Evolutionary conservation across 345 rosid species (phyloP).

Genomic region (Arabis hirsuta): DNA sequence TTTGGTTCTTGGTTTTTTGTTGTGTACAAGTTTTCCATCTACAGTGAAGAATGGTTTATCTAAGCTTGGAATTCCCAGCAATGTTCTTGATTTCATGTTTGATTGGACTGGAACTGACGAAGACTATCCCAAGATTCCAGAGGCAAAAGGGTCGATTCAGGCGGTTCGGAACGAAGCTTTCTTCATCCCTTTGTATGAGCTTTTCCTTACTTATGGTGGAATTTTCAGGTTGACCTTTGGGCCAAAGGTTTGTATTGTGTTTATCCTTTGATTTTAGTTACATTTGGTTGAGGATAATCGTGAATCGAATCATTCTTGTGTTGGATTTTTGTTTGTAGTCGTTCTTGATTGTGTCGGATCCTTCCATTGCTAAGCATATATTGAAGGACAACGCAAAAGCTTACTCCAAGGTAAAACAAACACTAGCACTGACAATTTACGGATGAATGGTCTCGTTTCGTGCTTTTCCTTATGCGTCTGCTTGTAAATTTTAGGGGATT

Average conservation of each 20-base stretch:
- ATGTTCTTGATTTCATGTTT: conserved; percentile 61
- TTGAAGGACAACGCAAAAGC: conserved; percentile 79
- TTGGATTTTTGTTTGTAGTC: conserved; percentile 59
- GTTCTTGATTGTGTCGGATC: conserved; percentile 91
- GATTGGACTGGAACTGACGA: conserved; percentile 53
- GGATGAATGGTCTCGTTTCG: not conserved
- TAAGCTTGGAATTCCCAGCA: conserved; percentile 67
- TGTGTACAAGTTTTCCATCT: conserved; percentile 59
- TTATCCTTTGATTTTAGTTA: not conserved
- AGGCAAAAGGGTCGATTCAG: conserved; percentile 69
- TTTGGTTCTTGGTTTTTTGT: not conserved
- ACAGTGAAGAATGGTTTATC: conserved; percentile 69
- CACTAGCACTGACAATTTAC: not conserved
- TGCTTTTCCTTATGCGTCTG: conserved; percentile 21
- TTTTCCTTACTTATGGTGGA: conserved; percentile 92
- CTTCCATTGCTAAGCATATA: conserved; percentile 88
- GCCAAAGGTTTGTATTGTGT: conserved; percentile 72
- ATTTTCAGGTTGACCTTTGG: conserved; percentile 92
- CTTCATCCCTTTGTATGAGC: conserved; percentile 88
- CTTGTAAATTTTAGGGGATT: conserved; percentile 67
- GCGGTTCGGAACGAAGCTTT: conserved; percentile 87
- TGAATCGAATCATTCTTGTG: not conserved
- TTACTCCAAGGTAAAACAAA: conserved; percentile 75
- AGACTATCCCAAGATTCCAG: conserved; percentile 73
- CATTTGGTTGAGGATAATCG: not conserved